Conservation (phyloP, 129 eudicot species). For the Artemisia annua region DNA sequence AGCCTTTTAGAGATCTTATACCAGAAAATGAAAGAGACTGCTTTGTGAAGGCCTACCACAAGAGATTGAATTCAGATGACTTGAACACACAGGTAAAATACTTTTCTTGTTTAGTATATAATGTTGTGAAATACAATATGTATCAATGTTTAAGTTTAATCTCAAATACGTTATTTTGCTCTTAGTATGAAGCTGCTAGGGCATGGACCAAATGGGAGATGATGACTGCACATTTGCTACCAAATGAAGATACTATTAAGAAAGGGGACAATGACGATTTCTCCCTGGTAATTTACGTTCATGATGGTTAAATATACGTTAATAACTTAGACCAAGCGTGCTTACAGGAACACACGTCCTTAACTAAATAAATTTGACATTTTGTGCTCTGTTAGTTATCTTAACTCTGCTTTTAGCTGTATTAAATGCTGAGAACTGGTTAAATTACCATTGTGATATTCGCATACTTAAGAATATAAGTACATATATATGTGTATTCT, state of each 20-base stretch:
- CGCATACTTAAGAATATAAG: too few species aligned
- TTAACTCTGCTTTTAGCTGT: too few species aligned
- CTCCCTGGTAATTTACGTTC: slow-evolving; percentile 65
- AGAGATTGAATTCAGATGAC: slow-evolving; percentile 83
- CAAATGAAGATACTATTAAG: slow-evolving; percentile 75
- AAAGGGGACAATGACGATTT: slow-evolving; percentile 82
- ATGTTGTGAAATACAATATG: neutral
- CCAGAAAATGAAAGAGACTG: slow-evolving; percentile 91
- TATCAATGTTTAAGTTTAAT: neutral
- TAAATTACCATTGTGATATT: too few species aligned
- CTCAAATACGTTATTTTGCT: slow-evolving; percentile 4
- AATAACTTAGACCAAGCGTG: neutral
- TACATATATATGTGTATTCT: neutral
- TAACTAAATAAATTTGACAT: too few species aligned
- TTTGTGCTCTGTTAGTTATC: too few species aligned
- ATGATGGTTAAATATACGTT: neutral
- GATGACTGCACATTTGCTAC: slow-evolving; percentile 96
- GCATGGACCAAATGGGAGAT: slow-evolving; percentile 99
- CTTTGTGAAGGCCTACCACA: slow-evolving; percentile 82
- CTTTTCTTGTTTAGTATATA: neutral
- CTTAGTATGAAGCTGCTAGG: slow-evolving; percentile 87
- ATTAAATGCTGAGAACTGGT: too few species aligned
- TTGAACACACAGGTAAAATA: slow-evolving; percentile 69
- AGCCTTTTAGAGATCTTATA: slow-evolving; percentile 91
- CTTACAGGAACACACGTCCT: too few species aligned